These are phyloP conservation scores for Tulasnella calospora DNA, from an alignment of 768 basidiomycete species.

Conservation along the genomic window DNA sequence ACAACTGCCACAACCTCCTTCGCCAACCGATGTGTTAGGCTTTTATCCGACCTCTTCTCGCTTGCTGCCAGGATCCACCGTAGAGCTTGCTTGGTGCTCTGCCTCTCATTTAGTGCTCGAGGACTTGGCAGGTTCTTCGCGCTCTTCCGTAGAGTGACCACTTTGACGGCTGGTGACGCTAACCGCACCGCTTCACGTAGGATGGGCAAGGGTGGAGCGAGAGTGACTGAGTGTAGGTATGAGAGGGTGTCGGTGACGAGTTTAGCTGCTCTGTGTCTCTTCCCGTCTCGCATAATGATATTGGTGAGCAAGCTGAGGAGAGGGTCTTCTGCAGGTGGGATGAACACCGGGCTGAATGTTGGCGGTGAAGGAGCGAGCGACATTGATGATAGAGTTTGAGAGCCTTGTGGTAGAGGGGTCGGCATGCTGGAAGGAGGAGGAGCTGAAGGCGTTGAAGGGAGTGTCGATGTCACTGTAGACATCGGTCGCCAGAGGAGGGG, in stretches of 20 bases:
- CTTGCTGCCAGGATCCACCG: slow-evolving; percentile 65
- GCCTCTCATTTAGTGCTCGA: slow-evolving; percentile 70
- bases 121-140: slow-evolving; percentile 66
- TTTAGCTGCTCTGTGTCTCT: slow-evolving; percentile 55
- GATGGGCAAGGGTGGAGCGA: slow-evolving; percentile 73
- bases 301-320: slow-evolving; percentile 64
- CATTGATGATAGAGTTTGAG: neutral
- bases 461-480: neutral
- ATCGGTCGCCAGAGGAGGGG: neutral
- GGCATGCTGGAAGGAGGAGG: neutral
- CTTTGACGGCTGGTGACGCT: slow-evolving; percentile 64
- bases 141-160: slow-evolving; percentile 52
- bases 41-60: slow-evolving; percentile 52
- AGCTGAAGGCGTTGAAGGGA: neutral
- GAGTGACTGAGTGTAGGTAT: slow-evolving; percentile 67
- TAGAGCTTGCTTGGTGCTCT: slow-evolving; percentile 65
- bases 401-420: neutral
- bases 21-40: slow-evolving; percentile 65
- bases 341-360: slow-evolving; percentile 38
- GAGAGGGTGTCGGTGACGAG: slow-evolving; percentile 59
- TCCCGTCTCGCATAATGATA: slow-evolving; percentile 57
- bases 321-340: slow-evolving; percentile 73
- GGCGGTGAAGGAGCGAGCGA: neutral
- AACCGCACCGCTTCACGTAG: slow-evolving; percentile 64
- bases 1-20: slow-evolving; percentile 69